Conservation (phyloP, 169 alveolate genomes). For the Cytauxzoon felis region DNA sequence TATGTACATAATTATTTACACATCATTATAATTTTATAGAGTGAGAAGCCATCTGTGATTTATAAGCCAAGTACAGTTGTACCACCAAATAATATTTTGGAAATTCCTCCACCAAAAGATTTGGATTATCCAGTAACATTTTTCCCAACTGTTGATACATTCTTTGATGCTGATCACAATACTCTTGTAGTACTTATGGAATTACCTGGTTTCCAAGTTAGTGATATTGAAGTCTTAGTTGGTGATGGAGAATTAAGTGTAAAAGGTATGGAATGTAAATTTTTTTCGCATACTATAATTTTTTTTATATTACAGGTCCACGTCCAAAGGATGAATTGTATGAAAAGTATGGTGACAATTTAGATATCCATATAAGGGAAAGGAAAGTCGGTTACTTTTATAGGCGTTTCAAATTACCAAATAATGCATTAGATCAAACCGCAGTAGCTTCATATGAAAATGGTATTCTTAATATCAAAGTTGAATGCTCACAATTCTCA, state of each 20-base stretch:
- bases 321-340: constrained; percentile 73
- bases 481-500: constrained; percentile 59
- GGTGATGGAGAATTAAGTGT: constrained; percentile 71
- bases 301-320: constrained; percentile 67
- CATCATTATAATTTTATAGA: constrained; percentile 6
- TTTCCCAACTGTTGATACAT: constrained; percentile 74
- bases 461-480: constrained; percentile 57
- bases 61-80: constrained; percentile 70
- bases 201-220: constrained; percentile 70
- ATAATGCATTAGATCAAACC: constrained; percentile 70
- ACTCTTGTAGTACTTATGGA: constrained; percentile 67
- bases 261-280: constrained; percentile 35
- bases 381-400: constrained; percentile 75
- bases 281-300: too few species aligned
- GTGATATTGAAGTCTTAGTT: constrained; percentile 68
- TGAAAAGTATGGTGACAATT: constrained; percentile 72
- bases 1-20: constrained; percentile 2
- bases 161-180: constrained; percentile 68
- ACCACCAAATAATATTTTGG: constrained; percentile 71
- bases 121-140: constrained; percentile 66
- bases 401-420: constrained; percentile 75
- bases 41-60: constrained; percentile 72
- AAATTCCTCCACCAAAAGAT: constrained; percentile 71
- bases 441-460: constrained; percentile 67
- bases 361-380: constrained; percentile 72